Percentiles rank a stretch among this genome's conserved stretches.
Evolutionary conservation across 495 filamentous ascomycete species (phyloP).

Genomic region (Neurospora sp.): DNA sequence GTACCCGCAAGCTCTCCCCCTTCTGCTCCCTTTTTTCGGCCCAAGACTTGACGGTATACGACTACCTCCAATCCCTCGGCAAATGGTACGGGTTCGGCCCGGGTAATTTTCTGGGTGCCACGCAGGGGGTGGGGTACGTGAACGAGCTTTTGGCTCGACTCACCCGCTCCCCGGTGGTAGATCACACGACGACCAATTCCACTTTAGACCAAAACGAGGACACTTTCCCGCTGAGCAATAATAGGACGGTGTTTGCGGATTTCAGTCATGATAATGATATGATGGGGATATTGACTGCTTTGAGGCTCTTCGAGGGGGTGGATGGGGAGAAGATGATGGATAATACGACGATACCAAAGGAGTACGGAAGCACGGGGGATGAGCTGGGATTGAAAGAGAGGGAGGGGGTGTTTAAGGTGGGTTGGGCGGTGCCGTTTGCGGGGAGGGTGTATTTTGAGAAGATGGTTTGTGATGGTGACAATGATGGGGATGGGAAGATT

Average conservation of each 20-base stretch:
- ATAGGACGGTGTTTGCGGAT: constrained; percentile 60
- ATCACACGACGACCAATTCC: constrained; percentile 59
- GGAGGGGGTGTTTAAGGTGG: constrained; percentile 48
- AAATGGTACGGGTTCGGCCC: constrained; percentile 75
- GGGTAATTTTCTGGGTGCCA: constrained; percentile 66
- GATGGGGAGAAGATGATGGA: constrained; percentile 23
- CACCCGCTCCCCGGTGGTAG: constrained; percentile 51
- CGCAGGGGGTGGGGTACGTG: constrained; percentile 73
- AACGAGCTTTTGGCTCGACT: constrained; percentile 80
- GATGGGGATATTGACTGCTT: constrained; percentile 56
- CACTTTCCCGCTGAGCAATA: constrained; percentile 61
- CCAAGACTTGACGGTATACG: constrained; percentile 62
- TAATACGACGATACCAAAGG: constrained; percentile 23
- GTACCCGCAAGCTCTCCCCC: constrained; percentile 25
- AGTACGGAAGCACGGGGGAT: neutral
- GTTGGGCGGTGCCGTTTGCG: constrained; percentile 73
- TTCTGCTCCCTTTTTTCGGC: constrained; percentile 66
- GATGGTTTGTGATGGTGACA: constrained; percentile 49
- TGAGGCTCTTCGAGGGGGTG: constrained; percentile 63
- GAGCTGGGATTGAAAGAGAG: constrained; percentile 25
- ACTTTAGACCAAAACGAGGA: constrained; percentile 51
- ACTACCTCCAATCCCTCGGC: constrained; percentile 62
- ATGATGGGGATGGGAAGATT: neutral
- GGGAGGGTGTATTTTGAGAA: constrained; percentile 74
- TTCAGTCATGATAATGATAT: constrained; percentile 86